phyloP scores from a whole-genome alignment of 495 filamentous ascomycete genomes.

The Neurospora sp. region DNA sequence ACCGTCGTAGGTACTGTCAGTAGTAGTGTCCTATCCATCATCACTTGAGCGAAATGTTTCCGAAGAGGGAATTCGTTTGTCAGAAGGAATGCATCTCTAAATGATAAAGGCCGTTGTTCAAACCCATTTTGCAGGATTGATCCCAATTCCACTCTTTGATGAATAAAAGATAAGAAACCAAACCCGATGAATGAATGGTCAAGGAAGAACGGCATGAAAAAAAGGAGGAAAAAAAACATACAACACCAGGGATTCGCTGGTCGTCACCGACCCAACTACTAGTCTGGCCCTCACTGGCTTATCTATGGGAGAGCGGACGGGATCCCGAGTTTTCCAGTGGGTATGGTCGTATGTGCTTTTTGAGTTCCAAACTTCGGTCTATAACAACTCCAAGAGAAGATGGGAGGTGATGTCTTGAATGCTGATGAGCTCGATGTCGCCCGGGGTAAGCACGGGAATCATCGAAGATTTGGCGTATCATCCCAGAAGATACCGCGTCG shows the following conservation, averaged over 20 bases:
- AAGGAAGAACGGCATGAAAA: no score
- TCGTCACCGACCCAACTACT: constrained; percentile 33
- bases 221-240: constrained; percentile 9
- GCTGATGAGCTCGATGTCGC: not conserved
- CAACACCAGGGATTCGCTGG: constrained; percentile 32
- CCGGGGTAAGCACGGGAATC: not conserved
- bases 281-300: constrained; percentile 15
- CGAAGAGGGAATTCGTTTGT: no score
- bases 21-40: no score
- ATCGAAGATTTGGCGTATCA: not conserved
- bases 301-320: constrained; percentile 44
- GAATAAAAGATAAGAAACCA: no score
- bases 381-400: not conserved
- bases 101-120: no score
- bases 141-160: no score
- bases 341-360: not conserved
- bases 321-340: constrained; percentile 34
- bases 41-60: no score
- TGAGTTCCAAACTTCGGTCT: not conserved
- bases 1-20: no score
- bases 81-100: no score
- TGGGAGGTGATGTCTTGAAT: not conserved
- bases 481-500: not conserved
- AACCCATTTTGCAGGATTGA: no score
- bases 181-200: no score